Percentiles rank a stretch among this genome's conserved stretches.
Evolutionary conservation across 345 rosid genomes (phyloP).

Genomic region (Lenwebbia sp.): DNA sequence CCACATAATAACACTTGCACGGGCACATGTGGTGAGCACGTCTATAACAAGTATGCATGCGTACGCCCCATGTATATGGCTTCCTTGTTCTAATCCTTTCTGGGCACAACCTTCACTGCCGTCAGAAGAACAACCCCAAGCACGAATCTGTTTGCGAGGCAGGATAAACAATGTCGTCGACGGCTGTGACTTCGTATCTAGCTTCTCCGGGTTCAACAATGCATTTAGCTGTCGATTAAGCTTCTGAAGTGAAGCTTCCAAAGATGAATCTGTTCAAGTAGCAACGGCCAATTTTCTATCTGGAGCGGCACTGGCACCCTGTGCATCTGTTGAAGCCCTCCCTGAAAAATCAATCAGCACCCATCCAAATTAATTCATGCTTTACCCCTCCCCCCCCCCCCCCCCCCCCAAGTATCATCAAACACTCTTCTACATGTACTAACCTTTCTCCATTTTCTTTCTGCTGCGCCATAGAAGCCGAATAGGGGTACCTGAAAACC

Average conservation of each 20-base stretch:
- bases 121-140: neutral
- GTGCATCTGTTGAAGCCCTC: constrained; percentile 1
- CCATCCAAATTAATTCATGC: neutral
- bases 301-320: neutral
- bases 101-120: neutral
- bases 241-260: neutral
- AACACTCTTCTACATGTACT: neutral
- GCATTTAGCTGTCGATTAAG: neutral
- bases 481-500: constrained; percentile 83
- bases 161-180: neutral
- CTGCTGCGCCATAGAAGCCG: constrained; percentile 93
- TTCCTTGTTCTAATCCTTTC: neutral
- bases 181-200: neutral
- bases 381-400: no score
- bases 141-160: neutral
- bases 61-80: neutral
- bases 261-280: neutral
- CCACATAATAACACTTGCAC: neutral
- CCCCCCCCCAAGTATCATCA: neutral
- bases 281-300: constrained; percentile 3
- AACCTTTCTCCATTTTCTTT: constrained; percentile 50
- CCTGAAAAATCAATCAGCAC: neutral
- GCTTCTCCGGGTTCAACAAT: neutral
- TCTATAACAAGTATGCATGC: neutral
- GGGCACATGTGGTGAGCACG: neutral